Conservation (phyloP, 2,329 filamentous ascomycete genomes). For the Grosmannia penicillata region DNA sequence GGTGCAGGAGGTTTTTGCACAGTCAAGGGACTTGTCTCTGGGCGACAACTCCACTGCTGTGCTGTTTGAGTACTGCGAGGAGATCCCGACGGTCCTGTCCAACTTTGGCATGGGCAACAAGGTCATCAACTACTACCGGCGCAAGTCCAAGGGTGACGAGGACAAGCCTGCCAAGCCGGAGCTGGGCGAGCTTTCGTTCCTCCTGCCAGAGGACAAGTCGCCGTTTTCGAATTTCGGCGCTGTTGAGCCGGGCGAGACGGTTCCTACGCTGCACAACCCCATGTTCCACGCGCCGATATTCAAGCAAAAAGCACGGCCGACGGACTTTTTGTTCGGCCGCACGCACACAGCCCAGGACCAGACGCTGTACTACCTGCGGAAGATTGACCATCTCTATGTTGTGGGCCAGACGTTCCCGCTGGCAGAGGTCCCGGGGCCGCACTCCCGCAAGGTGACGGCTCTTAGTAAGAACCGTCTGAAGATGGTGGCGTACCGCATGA, state of each 20-base stretch:
- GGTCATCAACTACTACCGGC: slow-evolving; percentile 91
- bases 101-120: slow-evolving; percentile 97
- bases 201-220: slow-evolving; percentile 87
- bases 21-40: slow-evolving; percentile 69
- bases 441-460: slow-evolving; percentile 89
- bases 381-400: slow-evolving; percentile 78
- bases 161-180: slow-evolving; percentile 63
- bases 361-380: slow-evolving; percentile 68
- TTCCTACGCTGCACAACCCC: slow-evolving; percentile 81
- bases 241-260: slow-evolving; percentile 78
- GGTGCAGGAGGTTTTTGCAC: slow-evolving; percentile 62
- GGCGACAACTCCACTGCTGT: slow-evolving; percentile 80
- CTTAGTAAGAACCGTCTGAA: slow-evolving; percentile 94
- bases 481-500: slow-evolving; percentile 86
- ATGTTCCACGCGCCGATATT: slow-evolving; percentile 95
- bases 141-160: slow-evolving; percentile 65
- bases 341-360: slow-evolving; percentile 69
- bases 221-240: slow-evolving; percentile 92
- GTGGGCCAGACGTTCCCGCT: slow-evolving; percentile 91
- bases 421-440: slow-evolving; percentile 81
- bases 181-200: slow-evolving; percentile 74
- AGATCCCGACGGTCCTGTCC: slow-evolving; percentile 78
- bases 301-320: slow-evolving; percentile 61
- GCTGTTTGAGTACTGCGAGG: slow-evolving; percentile 90
- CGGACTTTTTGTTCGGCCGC: slow-evolving; percentile 77